phyloP scores from a whole-genome alignment of 2,329 filamentous ascomycete genomes.

The Dothiorella sarmentorum region DNA sequence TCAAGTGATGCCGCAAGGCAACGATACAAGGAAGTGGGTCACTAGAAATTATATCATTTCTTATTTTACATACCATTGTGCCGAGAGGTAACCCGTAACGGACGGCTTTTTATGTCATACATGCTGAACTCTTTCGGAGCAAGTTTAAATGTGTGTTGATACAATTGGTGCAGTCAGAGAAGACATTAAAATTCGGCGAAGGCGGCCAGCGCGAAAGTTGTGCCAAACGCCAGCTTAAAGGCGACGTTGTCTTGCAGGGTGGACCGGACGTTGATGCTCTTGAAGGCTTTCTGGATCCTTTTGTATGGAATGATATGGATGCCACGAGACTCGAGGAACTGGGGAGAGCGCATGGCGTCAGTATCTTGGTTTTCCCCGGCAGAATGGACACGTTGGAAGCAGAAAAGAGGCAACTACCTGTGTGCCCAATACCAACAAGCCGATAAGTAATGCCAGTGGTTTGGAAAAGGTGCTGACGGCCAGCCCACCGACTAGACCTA shows the following conservation, averaged over 20 bases:
- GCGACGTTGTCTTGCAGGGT: constrained; percentile 57
- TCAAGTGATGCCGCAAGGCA: no score
- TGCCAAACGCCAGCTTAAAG: constrained; percentile 67
- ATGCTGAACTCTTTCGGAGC: background rate
- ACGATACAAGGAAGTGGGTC: no score
- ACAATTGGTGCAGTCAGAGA: background rate
- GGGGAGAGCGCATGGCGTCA: background rate
- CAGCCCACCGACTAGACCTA: constrained; percentile 60
- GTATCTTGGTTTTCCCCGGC: no score
- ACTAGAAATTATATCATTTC: no score
- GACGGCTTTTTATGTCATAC: background rate
- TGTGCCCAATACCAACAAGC: constrained; percentile 59
- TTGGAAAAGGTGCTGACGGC: constrained; percentile 68
- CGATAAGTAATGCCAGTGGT: constrained; percentile 64
- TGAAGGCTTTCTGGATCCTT: constrained; percentile 50
- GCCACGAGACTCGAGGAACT: constrained; percentile 51
- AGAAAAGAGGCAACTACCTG: constrained; percentile 50
- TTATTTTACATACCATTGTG: background rate
- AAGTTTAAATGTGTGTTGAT: background rate
- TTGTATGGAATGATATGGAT: constrained; percentile 50
- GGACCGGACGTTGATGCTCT: constrained; percentile 48
- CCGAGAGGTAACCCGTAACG: no score
- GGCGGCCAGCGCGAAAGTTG: constrained; percentile 68
- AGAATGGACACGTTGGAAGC: no score
- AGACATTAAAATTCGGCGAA: constrained; percentile 54